Base-by-base conservation (phyloP, 2,329 filamentous ascomycete genomes). In the Talaromyces atroroseus region DNA sequence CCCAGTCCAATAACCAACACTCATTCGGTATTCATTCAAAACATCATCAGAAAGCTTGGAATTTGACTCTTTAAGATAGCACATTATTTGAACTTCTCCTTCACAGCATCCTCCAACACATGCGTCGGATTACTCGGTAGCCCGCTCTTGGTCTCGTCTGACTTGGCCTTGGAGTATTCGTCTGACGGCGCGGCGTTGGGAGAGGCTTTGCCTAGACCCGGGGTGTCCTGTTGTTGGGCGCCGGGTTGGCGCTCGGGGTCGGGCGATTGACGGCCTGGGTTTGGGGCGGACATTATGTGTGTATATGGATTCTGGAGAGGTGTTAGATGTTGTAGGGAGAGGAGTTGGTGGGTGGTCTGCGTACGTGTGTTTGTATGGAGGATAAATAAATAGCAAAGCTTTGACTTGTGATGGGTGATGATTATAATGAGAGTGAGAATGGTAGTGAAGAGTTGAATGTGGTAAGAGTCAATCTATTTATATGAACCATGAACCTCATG, bases 251-350 rank as follows among this genome's bases (percentile, higher is more conserved):
- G 69, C 76, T 89, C 84, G 26, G 89, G 88, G 52, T 85, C 76
- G 60, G 90, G 91, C 32, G 90, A 95, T 75, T 95, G 82, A 68
- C 86, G 85, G 71, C 89, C 88, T 73, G 82, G 74, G 67, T 78
- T 75, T 62, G 50, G 55, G 26, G 54, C 47, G 26, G 58, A 59
- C 54, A 59, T 59, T 36, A 40, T 54, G 46, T 20, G 18, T 48
- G 18, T 11, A 20, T 47, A 4, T 45, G 21, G 12, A 23, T 34
- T 48, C 11, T 16, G 44, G 36, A 46, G 20, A 34, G 21, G 2
- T 34, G 23, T n/a, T 48, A n/a, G 20, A n/a, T 24, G 7, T 16
- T n/a, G 45, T 11, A 16, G 12, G n/a, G n/a, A n/a, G n/a, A n/a
- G n/a, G n/a, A n/a, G n/a, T n/a, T n/a, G n/a, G n/a, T n/a, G n/a